Conservation (phyloP, 306 rosid species). For the Casuarina glauca region DNA sequence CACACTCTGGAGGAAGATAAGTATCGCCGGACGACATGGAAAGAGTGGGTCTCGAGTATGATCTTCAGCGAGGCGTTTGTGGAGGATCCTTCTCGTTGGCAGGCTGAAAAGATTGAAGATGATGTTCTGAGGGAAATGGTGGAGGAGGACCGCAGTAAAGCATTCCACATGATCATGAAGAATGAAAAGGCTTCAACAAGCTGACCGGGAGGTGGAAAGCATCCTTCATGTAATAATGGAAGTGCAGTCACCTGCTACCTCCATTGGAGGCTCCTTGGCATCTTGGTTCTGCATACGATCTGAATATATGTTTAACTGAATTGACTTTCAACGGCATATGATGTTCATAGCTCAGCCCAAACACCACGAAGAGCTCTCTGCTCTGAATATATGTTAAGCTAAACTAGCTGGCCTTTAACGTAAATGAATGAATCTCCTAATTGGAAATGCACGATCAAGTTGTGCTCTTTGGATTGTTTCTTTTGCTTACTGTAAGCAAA, state of each 20-base stretch:
- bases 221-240: neutral
- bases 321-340: no score
- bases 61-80: slow-evolving; percentile 90
- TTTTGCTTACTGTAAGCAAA: no score
- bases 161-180: slow-evolving; percentile 91
- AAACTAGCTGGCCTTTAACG: no score
- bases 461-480: no score
- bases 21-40: slow-evolving; percentile 80
- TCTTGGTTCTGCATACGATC: neutral
- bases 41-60: slow-evolving; percentile 97
- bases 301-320: no score
- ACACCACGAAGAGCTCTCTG: no score
- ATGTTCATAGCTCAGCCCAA: no score
- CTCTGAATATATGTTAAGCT: no score
- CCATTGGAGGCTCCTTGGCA: neutral
- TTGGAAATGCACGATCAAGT: no score
- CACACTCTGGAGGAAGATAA: slow-evolving; percentile 87
- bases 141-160: slow-evolving; percentile 68
- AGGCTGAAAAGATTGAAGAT: slow-evolving; percentile 87
- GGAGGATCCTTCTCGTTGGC: slow-evolving; percentile 90
- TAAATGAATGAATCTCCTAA: no score
- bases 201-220: slow-evolving; percentile 47
- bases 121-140: slow-evolving; percentile 85
- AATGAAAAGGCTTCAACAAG: slow-evolving; percentile 88
- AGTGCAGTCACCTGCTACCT: neutral